Percentiles rank a stretch among this genome's conserved stretches.
phyloP scores from a whole-genome alignment of 371 early-diverging fungal species.

The Neoconidiobolus thromboides region DNA sequence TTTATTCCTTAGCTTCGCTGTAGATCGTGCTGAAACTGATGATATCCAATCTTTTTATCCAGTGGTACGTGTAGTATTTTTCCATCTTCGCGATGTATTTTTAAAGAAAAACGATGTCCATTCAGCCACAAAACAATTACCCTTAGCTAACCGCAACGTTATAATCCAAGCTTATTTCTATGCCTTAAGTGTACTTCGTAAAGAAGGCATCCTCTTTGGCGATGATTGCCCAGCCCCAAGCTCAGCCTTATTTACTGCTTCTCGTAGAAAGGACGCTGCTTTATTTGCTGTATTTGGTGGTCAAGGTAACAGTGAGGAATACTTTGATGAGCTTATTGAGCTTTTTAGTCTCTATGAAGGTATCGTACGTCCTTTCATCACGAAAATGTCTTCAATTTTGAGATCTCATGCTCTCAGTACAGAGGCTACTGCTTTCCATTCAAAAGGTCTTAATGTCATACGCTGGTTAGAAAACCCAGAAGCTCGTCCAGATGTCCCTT shows the following conservation, averaged over 20 bases:
- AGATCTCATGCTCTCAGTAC: conserved; percentile 45
- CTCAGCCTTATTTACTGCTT: conserved; percentile 45
- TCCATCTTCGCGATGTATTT: conserved; percentile 51
- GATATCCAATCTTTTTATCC: conserved; percentile 25
- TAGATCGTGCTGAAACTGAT: conserved; percentile 32
- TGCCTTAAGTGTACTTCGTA: conserved; percentile 16
- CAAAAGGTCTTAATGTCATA: conserved; percentile 70
- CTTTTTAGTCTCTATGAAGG: conserved; percentile 64
- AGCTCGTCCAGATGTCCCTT: conserved; percentile 60
- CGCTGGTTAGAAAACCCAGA: conserved; percentile 75
- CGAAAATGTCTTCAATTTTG: conserved; percentile 51
- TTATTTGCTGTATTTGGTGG: conserved; percentile 87
- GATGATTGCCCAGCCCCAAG: conserved; percentile 2
- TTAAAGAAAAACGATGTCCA: conserved; percentile 73
- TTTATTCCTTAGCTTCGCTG: conserved; percentile 49
- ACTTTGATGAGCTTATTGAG: conserved; percentile 77
- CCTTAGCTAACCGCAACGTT: conserved; percentile 32
- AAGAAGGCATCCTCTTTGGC: not conserved
- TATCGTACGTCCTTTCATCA: conserved; percentile 55
- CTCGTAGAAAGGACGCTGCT: conserved; percentile 35
- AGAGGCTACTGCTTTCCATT: conserved; percentile 46
- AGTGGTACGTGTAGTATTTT: conserved; percentile 55
- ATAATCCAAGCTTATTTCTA: conserved; percentile 64
- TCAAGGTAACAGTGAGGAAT: conserved; percentile 87
- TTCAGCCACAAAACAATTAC: conserved; percentile 38